Evolutionary conservation across 2,329 filamentous ascomycete genomes (phyloP), one percentile per base, ranked within the genome.

Genomic region (Pseudocercospora vitis): DNA sequence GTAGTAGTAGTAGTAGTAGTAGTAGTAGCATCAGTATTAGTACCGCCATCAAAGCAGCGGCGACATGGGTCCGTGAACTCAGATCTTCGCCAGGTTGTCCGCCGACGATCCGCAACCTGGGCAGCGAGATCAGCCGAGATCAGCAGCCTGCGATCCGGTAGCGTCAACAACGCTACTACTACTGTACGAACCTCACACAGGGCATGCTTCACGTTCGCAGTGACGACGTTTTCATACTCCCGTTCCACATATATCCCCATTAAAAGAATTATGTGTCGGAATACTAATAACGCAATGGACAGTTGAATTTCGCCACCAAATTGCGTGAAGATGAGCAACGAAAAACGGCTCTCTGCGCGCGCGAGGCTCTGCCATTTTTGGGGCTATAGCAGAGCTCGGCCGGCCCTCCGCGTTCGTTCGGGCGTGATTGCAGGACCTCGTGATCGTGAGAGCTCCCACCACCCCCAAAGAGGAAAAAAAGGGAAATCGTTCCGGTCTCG

Each of bases 361-460:
- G 12, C 29, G 31, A 18, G 31, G 8, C 28, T 33, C 6, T 42
- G 18, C 28, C 44, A 47, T 32, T 32, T 31, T 16, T 31, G 28
- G 44, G 26, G n/a, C 31, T 31, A 33, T 47, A 47, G 44, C 16
- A 23, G 16, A 18, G n/a, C 26, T 11, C 29, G 26, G 44, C 28
- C 26, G 37, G 40, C 53, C 39, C n/a, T n/a, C n/a, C 48, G 21
- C 42, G 28, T 29, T 26, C 16, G 32, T 49, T 45, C n/a, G 48
- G 53, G 29, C 53, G 18, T 51, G 44, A 52, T 48, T 56, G 53
- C 53, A 52, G 53, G 49, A 56, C 29, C 45, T 26, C 24, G 42
- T 45, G 42, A 35, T 26, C 21, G 19, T 19, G 45, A 40, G 19
- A n/a, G n/a, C n/a, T n/a, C n/a, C n/a, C n/a, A n/a, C n/a, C n/a